phyloP scores from a whole-genome alignment of 2,329 filamentous ascomycete species.

The Trichoderma guizhouense region DNA sequence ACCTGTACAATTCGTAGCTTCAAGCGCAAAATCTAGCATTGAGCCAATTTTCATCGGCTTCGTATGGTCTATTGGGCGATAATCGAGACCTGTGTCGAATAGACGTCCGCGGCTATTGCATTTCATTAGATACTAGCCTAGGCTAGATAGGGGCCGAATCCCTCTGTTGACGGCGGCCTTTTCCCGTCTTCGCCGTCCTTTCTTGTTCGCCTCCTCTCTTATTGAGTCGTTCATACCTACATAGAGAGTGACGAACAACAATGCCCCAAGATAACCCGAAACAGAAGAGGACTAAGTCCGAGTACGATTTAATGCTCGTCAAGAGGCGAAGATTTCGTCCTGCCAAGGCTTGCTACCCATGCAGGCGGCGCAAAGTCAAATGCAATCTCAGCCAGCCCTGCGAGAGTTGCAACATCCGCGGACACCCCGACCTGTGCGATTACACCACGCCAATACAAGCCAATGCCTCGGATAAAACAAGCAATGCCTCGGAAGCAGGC shows the following conservation, averaged over 20 bases:
- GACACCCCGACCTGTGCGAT: neutral
- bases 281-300: neutral
- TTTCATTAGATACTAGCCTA: neutral
- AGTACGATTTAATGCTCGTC: neutral
- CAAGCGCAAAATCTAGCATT: neutral
- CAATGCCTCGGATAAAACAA: neutral
- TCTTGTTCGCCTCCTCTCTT: neutral
- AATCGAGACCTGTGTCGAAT: neutral
- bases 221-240: neutral
- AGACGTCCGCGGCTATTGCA: neutral
- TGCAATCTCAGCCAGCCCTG: neutral
- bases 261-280: neutral
- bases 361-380: slow-evolving; percentile 3
- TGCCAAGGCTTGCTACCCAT: neutral
- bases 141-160: neutral
- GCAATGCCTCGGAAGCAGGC: neutral
- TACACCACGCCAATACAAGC: neutral
- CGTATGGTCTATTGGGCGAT: neutral
- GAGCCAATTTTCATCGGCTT: neutral
- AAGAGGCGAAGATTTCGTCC: neutral
- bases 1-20: neutral
- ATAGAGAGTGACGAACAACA: neutral
- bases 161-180: neutral
- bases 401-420: neutral
- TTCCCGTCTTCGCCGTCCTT: neutral